Percentiles rank a stretch among this genome's conserved stretches.
phyloP scores from a whole-genome alignment of 2,329 filamentous ascomycete genomes.

The Tolypocladium guangdongense region DNA sequence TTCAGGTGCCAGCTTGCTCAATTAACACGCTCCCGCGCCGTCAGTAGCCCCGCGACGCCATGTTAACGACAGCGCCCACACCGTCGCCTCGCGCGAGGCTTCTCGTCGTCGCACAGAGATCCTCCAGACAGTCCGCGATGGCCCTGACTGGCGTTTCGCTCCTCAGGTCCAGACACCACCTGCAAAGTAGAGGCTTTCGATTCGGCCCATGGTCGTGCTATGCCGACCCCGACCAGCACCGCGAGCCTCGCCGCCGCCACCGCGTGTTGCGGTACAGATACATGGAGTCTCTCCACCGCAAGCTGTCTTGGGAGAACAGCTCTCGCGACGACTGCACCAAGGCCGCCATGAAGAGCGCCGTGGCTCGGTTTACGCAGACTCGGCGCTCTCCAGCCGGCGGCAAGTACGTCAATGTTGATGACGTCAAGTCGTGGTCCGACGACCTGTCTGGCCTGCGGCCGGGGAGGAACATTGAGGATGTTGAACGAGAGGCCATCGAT shows the following conservation, averaged over 20 bases:
- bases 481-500: constrained; percentile 32
- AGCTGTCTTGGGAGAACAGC: constrained; percentile 34
- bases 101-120: not conserved
- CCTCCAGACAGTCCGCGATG: not conserved
- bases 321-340: constrained; percentile 22
- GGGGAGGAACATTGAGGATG: constrained; percentile 31
- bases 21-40: not conserved
- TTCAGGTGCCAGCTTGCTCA: not conserved
- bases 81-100: constrained; percentile 1
- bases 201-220: constrained; percentile 36
- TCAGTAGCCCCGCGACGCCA: not conserved
- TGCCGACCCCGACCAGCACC: constrained; percentile 27
- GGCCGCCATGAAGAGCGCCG: constrained; percentile 27
- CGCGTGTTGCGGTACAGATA: constrained; percentile 33
- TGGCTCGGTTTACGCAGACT: constrained; percentile 24
- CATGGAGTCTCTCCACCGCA: constrained; percentile 31
- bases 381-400: constrained; percentile 18
- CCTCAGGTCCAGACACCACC: not conserved
- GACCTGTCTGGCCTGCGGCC: constrained; percentile 26
- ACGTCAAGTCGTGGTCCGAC: constrained; percentile 23
- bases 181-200: constrained; percentile 31
- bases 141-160: not conserved
- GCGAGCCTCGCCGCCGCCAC: constrained; percentile 33
- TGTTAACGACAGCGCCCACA: not conserved
- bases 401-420: constrained; percentile 24